These are phyloP conservation scores for Phragmites australis DNA, from an alignment of 176 grass and related monocot species.

Conservation along the genomic window DNA sequence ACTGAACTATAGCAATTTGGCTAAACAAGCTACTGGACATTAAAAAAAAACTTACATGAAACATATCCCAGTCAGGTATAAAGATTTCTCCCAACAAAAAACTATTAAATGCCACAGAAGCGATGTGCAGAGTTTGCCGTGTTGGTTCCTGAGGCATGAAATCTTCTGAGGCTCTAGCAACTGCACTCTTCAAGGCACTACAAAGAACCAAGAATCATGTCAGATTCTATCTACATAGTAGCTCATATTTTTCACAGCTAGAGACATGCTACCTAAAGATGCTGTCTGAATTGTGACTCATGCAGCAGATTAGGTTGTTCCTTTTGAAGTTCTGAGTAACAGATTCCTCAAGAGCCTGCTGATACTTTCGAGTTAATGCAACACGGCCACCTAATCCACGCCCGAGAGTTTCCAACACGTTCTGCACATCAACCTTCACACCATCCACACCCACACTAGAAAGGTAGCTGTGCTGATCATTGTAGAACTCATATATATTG, in stretches of 20 bases:
- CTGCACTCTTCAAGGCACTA: constrained; percentile 53
- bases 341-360: constrained; percentile 62
- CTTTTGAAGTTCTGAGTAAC: constrained; percentile 48
- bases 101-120: constrained; percentile 57
- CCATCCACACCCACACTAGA: constrained; percentile 54
- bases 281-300: constrained; percentile 67
- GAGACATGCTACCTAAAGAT: constrained; percentile 50
- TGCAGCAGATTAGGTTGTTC: constrained; percentile 62
- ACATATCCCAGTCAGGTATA: constrained; percentile 73
- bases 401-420: constrained; percentile 61
- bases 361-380: constrained; percentile 51
- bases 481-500: constrained; percentile 64
- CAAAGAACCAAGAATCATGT: constrained; percentile 13
- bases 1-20: not conserved
- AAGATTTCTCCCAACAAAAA: constrained; percentile 58
- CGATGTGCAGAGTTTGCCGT: constrained; percentile 52
- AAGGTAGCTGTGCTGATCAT: constrained; percentile 64
- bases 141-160: constrained; percentile 55
- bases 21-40: not conserved
- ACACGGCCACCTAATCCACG: constrained; percentile 51
- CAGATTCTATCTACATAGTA: constrained; percentile 29
- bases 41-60: constrained; percentile 52
- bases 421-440: constrained; percentile 75
- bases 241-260: not conserved
- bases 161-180: constrained; percentile 65